Evolutionary conservation across 495 filamentous ascomycete genomes (phyloP), one percentile per base, ranked within the genome.

Genomic region (Aspergillus sparsus): DNA sequence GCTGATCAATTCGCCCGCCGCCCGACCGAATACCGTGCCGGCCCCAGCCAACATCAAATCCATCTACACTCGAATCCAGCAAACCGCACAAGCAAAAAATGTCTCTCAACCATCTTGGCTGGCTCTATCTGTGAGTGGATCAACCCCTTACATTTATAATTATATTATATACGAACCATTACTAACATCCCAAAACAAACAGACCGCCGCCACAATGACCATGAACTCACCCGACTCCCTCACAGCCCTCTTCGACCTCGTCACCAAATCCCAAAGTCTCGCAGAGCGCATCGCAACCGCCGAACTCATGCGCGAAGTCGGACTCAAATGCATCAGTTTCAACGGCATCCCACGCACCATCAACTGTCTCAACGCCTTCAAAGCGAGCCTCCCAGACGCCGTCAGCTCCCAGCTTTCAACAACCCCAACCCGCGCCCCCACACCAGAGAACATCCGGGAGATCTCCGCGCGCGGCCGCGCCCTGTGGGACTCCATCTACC

Each of bases 311-410:
- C 85, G 89, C 63, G 89, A 91, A 65, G 81, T 90, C 64, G 89
- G 87, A 3, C 79, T 93, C 44, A 93, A 93, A 70, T 92, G 89
- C 71, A 91, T 93, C 68, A 84, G 83, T 46, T 91, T 93, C 80
- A 93, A 93, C 73, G 89, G 89, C 41, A 89, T 93, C 65, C 89
- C 89, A 4, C 83, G 89, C 55, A 89, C 84, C 49, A 93, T 93
- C 71, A 93, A 93, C 78, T 84, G 80, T 62, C 84, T 93, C 0
- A 82, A 80, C 64, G 84, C 83, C 53, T 92, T 93, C 79, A 78
- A 77, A 46, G 67, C 74, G 41, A 74, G 71, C 41, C 78, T 88
- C 6, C 86, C 88, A 0, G 46, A 68, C 5, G 62, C 73, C 50
- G 74, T 87, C 31, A 60, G 68, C 13, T 62, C 71, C 1, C 49